Conservation (phyloP, 164 flowering plant genomes). For the Dillenia suffruticosa region DNA sequence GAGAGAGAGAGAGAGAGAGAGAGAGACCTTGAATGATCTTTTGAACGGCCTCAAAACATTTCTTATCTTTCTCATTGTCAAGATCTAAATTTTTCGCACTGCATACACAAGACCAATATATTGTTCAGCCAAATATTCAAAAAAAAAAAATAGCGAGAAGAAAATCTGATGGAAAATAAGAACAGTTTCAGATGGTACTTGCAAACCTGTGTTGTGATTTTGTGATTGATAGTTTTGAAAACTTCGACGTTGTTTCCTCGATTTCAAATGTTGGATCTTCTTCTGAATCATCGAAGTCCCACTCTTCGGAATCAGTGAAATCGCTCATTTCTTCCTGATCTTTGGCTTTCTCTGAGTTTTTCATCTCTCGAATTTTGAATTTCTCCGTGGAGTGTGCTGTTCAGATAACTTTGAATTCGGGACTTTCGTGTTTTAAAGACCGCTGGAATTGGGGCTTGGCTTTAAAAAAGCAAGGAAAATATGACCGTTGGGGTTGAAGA, state of each 20-base stretch:
- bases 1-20: background rate
- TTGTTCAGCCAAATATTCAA: constrained; percentile 1
- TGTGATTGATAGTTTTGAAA: constrained; percentile 43
- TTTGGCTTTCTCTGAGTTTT: too few relatives aligned
- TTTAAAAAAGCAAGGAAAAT: too few relatives aligned
- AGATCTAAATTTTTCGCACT: constrained; percentile 9
- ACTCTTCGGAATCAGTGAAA: constrained; percentile 17
- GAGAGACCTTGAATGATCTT: constrained; percentile 44
- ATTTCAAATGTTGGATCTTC: constrained; percentile 46
- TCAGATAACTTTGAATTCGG: too few relatives aligned
- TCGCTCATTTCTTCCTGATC: constrained; percentile 1
- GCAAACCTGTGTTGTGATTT: constrained; percentile 30
- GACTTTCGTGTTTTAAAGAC: too few relatives aligned
- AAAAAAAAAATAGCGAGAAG: background rate
- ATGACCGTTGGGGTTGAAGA: too few relatives aligned
- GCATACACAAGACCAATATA: constrained; percentile 11
- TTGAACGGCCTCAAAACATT: constrained; percentile 37
- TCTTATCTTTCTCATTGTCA: constrained; percentile 32
- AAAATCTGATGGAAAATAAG: background rate
- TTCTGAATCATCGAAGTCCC: constrained; percentile 33
- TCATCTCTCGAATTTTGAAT: too few relatives aligned
- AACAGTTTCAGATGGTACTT: background rate
- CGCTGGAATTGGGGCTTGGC: too few relatives aligned
- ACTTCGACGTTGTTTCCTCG: constrained; percentile 35
- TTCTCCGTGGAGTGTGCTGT: too few relatives aligned